phyloP scores from a whole-genome alignment of 805 yeast genomes.

The Sungouiozyma intestinalis region DNA sequence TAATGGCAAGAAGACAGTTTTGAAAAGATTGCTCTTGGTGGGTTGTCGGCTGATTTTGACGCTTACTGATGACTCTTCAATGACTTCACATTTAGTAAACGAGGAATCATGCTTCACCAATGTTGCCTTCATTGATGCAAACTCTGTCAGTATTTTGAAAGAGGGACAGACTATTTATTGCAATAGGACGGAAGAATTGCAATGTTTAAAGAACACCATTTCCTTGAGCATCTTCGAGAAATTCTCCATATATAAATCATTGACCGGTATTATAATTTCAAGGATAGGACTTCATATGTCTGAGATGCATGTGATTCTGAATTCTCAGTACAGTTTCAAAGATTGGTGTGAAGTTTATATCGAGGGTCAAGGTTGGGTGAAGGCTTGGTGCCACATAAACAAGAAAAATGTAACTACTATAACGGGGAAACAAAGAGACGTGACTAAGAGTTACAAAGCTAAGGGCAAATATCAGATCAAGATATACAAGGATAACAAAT shows the following conservation, averaged over 20 bases:
- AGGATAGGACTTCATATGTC: constrained; percentile 18
- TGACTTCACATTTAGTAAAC: neutral
- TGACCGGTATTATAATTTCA: constrained; percentile 23
- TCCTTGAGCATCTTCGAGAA: constrained; percentile 18
- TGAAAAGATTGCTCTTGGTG: constrained; percentile 1
- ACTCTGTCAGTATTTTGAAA: neutral
- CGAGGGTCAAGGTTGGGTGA: constrained; percentile 24
- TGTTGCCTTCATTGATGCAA: neutral
- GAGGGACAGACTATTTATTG: constrained; percentile 1
- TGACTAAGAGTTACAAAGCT: constrained; percentile 4
- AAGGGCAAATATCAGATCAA: constrained; percentile 22
- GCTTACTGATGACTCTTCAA: constrained; percentile 1
- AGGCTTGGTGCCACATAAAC: constrained; percentile 27
- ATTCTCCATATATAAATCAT: constrained; percentile 17
- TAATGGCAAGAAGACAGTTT: neutral
- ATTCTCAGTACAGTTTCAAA: constrained; percentile 22
- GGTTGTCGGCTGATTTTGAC: constrained; percentile 3
- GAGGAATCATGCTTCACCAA: neutral
- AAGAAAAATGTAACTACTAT: constrained; percentile 5
- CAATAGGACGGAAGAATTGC: neutral
- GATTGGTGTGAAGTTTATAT: constrained; percentile 28
- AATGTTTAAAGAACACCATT: constrained; percentile 7
- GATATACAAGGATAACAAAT: constrained; percentile 22
- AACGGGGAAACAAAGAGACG: neutral
- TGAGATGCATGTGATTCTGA: constrained; percentile 22